phyloP scores from a whole-genome alignment of 371 early-diverging fungal genomes.

The Mucor plumbeus region DNA sequence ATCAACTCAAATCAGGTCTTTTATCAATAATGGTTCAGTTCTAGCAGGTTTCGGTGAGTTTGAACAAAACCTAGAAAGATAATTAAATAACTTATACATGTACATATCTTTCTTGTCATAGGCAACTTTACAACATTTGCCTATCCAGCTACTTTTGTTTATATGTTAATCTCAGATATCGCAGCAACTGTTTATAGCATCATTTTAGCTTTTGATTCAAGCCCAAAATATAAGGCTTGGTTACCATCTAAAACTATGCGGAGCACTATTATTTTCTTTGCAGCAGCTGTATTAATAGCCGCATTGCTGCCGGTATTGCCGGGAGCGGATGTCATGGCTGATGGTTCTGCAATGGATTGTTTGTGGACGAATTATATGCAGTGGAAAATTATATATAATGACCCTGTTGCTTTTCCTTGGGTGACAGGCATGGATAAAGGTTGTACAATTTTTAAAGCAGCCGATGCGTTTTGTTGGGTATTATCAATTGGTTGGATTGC shows the following conservation, averaged over 20 bases:
- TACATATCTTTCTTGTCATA: background rate
- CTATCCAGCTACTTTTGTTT: conserved; percentile 51
- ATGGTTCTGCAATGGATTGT: conserved; percentile 38
- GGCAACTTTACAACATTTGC: conserved; percentile 48
- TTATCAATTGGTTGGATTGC: conserved; percentile 36
- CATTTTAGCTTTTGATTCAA: conserved; percentile 39
- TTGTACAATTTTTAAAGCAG: conserved; percentile 35
- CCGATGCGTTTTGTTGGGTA: conserved; percentile 43
- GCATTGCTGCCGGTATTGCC: conserved; percentile 39
- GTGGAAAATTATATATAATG: conserved; percentile 39
- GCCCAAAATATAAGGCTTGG: conserved; percentile 46
- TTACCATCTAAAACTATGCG: conserved; percentile 43
- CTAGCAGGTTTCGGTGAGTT: conserved; percentile 45
- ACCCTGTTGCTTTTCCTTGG: conserved; percentile 44
- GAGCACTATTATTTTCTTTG: conserved; percentile 29
- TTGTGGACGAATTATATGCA: conserved; percentile 49
- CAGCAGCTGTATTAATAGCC: conserved; percentile 32
- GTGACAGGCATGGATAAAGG: conserved; percentile 46
- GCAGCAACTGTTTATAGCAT: conserved; percentile 37
- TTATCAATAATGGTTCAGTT: conserved; percentile 35
- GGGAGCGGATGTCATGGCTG: conserved; percentile 43
- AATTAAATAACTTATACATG: background rate
- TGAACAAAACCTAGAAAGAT: background rate
- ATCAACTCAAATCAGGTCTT: conserved; percentile 31
- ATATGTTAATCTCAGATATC: conserved; percentile 46